Percentiles rank a stretch among this genome's conserved stretches.
phyloP scores from a whole-genome alignment of 176 grass and related monocot species.

The Luzula sylvatica region DNA sequence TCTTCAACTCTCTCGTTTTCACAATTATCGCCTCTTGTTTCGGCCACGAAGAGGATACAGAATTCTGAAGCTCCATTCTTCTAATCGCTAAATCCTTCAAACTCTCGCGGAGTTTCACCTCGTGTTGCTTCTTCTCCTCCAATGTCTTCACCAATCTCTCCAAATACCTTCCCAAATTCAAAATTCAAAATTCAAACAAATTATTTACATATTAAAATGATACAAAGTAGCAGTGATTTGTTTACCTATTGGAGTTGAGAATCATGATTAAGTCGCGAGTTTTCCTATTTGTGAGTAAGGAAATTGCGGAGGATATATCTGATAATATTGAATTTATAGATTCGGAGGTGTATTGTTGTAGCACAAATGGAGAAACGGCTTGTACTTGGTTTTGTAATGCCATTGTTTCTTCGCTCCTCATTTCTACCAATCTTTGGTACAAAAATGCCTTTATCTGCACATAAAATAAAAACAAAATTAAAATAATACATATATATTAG shows the following conservation, averaged over 20 bases:
- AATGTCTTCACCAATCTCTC: constrained; percentile 70
- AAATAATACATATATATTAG: neutral
- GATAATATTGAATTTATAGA: constrained; percentile 50
- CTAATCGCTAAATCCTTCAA: constrained; percentile 73
- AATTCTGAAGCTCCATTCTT: constrained; percentile 87
- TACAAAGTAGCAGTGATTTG: neutral
- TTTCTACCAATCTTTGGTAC: constrained; percentile 55
- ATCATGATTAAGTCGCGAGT: constrained; percentile 95
- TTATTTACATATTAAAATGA: neutral
- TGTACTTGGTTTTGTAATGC: constrained; percentile 94
- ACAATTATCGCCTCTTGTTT: constrained; percentile 84
- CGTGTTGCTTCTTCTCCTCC: constrained; percentile 95
- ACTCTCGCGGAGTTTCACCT: constrained; percentile 59
- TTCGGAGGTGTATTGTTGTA: constrained; percentile 80
- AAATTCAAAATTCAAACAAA: constrained; percentile 9
- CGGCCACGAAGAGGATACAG: constrained; percentile 81
- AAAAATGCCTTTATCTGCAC: constrained; percentile 77
- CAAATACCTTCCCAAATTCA: constrained; percentile 46
- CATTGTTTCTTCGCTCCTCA: constrained; percentile 60
- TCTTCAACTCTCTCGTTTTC: constrained; percentile 80
- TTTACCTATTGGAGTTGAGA: constrained; percentile 86
- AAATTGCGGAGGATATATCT: constrained; percentile 59
- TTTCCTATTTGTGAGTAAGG: constrained; percentile 73
- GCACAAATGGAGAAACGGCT: constrained; percentile 79
- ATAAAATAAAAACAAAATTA: neutral